These are phyloP conservation scores for Pythium myriotylum DNA, from an alignment of 352 stramenopile genomes.

Conservation along the genomic window DNA sequence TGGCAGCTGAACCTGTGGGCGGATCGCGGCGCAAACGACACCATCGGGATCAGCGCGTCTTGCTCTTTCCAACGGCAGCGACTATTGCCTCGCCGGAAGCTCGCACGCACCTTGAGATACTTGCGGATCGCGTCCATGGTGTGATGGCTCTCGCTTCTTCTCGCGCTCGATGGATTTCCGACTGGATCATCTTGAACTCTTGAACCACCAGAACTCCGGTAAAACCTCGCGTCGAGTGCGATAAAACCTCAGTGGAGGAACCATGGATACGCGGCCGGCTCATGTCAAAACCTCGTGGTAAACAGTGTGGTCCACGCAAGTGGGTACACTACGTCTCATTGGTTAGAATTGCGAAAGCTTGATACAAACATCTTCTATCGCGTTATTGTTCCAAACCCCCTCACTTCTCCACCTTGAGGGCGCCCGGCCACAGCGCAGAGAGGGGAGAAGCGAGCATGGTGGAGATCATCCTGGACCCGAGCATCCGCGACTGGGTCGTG, in stretches of 20 bases:
- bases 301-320: conserved; percentile 25
- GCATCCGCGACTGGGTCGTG: conserved; percentile 96
- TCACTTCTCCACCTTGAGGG: too few species aligned
- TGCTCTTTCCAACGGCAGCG: not conserved
- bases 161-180: conserved; percentile 1
- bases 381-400: conserved; percentile 1
- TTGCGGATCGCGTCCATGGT: conserved; percentile 81
- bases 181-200: conserved; percentile 22
- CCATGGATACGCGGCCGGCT: conserved; percentile 19
- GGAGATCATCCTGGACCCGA: conserved; percentile 92
- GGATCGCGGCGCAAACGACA: conserved; percentile 1
- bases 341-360: not conserved
- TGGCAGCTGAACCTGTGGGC: conserved; percentile 59
- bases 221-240: conserved; percentile 14
- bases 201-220: conserved; percentile 30
- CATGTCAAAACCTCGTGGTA: not conserved
- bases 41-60: conserved; percentile 10
- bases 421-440: too few species aligned
- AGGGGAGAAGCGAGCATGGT: conserved; percentile 42
- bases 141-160: conserved; percentile 3
- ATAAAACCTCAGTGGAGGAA: not conserved
- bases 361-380: conserved; percentile 1
- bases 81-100: not conserved
- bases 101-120: conserved; percentile 64
- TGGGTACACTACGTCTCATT: conserved; percentile 21